Base-by-base conservation (phyloP, 1,284 basidiomycete species). In the Papiliotrema nemorosa region DNA sequence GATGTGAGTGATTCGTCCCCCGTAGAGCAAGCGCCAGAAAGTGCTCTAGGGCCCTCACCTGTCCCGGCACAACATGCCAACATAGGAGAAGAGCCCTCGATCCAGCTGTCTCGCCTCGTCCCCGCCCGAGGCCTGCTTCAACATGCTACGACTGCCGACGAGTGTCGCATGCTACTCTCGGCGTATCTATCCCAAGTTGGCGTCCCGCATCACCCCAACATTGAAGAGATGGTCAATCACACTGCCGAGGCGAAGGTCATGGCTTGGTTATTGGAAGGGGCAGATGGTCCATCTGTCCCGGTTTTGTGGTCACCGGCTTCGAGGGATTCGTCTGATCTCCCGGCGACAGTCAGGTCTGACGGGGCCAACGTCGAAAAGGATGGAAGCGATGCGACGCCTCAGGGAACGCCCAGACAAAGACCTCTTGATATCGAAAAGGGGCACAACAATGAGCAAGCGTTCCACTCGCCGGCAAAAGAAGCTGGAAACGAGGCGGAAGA, bases 101-200 rank as follows among this genome's bases (percentile, higher is more conserved):
- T 44, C 27, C 9, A 14, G 7, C 6, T 44, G n/a, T 12, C 9
- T 16, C 42, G 42, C 6, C 74, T 84, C 29, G 75, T 78, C 12
- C 85, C 88, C 44, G 79, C 92, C 68, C 83, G 85, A 25, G 77
- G 79, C 22, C 76, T 88, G 49, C 75, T 92, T n/a, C 76, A 81
- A 21, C 79, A 77, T 47, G 88, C 90, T 14, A 85, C 84, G 1
- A 83, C 80, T 26, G 85, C 82, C 37, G 84, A 86, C 53, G 90
- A 93, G 76, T 91, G 89, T 66, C 85, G 87, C 44, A 77, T 91
- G 33, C 82, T 92, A 36, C 78, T 90, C 36, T 84, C 88, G 59
- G 86, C 90, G 76, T 86, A 88, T 71, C 77, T 91, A 47, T 79
- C 82, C 18, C 82, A 82, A 62, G 81, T 81, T 52, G 84, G 85